These are phyloP conservation scores for Yarrowia yakushimensis DNA, from an alignment of 805 yeast genomes.

Conservation along the genomic window DNA sequence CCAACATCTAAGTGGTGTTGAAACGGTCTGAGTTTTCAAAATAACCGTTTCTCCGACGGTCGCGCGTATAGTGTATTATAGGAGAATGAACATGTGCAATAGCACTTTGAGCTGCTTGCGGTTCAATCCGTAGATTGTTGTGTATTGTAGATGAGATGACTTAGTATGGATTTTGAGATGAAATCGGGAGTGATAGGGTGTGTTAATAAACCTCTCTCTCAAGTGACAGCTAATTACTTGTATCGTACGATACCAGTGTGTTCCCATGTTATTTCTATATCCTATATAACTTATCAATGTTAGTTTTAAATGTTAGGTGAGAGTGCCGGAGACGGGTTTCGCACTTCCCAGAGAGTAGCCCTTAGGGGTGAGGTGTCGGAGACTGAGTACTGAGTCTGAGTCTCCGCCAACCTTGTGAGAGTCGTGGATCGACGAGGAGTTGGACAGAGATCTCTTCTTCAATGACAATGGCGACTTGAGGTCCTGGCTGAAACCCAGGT, in stretches of 20 bases:
- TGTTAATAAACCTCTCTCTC: too few relatives aligned
- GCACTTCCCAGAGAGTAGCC: slow-evolving; percentile 8
- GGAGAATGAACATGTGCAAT: slow-evolving; percentile 23
- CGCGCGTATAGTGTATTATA: slow-evolving; percentile 25
- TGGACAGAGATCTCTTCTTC: slow-evolving; percentile 4
- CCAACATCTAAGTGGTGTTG: slow-evolving; percentile 76
- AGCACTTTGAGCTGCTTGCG: background rate
- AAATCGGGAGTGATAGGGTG: too few relatives aligned
- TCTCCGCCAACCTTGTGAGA: slow-evolving; percentile 12
- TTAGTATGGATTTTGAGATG: too few relatives aligned
- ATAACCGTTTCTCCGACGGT: slow-evolving; percentile 24
- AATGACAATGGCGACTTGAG: slow-evolving; percentile 8
- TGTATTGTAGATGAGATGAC: too few relatives aligned
- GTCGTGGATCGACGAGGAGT: slow-evolving; percentile 20
- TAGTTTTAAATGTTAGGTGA: background rate
- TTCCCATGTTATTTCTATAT: background rate
- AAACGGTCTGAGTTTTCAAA: background rate
- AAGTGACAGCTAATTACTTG: too few relatives aligned
- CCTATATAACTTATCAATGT: background rate
- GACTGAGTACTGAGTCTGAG: slow-evolving; percentile 3
- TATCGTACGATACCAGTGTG: too few relatives aligned
- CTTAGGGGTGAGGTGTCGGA: slow-evolving; percentile 7
- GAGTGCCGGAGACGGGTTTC: slow-evolving; percentile 4
- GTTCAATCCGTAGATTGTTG: too few relatives aligned
- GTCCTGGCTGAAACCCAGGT: background rate